Conservation (phyloP, 2,329 filamentous ascomycete genomes). For the Cladophialophora chaetospira region DNA sequence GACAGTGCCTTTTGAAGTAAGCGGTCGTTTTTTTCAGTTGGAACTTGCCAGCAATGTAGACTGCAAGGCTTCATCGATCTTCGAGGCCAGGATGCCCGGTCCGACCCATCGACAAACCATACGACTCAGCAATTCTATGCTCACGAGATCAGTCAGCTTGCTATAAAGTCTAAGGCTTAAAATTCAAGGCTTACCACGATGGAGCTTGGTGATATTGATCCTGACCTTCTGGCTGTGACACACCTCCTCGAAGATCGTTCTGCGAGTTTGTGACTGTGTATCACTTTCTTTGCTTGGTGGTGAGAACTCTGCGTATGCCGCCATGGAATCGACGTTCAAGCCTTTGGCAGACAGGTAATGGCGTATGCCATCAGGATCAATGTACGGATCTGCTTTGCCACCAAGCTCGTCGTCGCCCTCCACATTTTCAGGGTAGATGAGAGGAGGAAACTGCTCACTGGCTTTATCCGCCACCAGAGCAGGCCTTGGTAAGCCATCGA, state of each 20-base stretch:
- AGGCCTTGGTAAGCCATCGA: too few species aligned
- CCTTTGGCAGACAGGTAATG: neutral
- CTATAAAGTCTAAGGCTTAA: too few species aligned
- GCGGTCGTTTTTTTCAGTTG: too few species aligned
- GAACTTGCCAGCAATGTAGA: neutral
- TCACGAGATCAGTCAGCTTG: neutral
- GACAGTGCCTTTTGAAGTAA: too few species aligned
- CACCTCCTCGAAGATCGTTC: neutral
- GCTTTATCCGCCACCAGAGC: neutral
- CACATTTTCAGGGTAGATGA: neutral
- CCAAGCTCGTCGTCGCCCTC: neutral
- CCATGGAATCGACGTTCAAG: neutral
- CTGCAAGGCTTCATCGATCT: neutral
- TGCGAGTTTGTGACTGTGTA: neutral
- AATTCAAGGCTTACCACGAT: neutral
- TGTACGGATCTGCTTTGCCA: neutral
- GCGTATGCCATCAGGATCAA: neutral
- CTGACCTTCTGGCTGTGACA: neutral
- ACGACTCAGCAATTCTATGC: neutral
- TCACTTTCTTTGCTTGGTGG: neutral
- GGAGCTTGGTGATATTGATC: neutral
- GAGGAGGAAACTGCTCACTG: neutral
- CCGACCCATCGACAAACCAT: neutral
- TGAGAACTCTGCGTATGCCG: neutral
- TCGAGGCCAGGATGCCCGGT: neutral